A percentile compares a stretch with the other conserved stretches of the same genome.
These are phyloP conservation scores for Delphinella strobiligena DNA, from an alignment of 2,329 filamentous ascomycete genomes.

Conservation along the genomic window DNA sequence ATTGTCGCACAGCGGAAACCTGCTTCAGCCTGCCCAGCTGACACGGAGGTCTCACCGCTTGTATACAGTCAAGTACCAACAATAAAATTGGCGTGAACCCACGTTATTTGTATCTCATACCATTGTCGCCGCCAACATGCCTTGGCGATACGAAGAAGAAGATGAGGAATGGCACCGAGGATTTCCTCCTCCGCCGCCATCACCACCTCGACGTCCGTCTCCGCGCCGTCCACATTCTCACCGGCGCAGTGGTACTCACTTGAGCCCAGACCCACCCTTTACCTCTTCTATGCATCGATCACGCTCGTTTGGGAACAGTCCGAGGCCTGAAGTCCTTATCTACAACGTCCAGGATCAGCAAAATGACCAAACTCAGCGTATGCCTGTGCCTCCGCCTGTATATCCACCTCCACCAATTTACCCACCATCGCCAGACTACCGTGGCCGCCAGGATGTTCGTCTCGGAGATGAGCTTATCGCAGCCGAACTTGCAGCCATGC, in stretches of 20 bases:
- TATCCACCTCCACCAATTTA: background rate
- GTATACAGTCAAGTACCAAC: slow-evolving; percentile 1
- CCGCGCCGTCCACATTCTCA: slow-evolving; percentile 6
- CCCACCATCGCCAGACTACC: background rate
- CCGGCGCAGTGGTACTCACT: slow-evolving; percentile 13
- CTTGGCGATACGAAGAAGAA: slow-evolving; percentile 2
- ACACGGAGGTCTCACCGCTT: too few relatives aligned
- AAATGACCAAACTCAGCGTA: background rate
- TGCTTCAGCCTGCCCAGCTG: background rate
- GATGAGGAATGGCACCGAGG: background rate
- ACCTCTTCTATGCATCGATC: slow-evolving; percentile 25
- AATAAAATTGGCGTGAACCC: too few relatives aligned
- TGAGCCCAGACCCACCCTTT: slow-evolving; percentile 13
- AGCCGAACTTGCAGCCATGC: slow-evolving; percentile 20
- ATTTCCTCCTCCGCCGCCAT: background rate
- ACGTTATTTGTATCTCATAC: too few relatives aligned
- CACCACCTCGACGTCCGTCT: slow-evolving; percentile 1
- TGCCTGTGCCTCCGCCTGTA: background rate
- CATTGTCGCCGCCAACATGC: too few relatives aligned
- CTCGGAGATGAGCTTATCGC: slow-evolving; percentile 4
- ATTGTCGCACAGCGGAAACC: background rate
- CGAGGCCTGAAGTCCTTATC: slow-evolving; percentile 34
- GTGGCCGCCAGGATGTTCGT: background rate
- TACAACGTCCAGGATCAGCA: slow-evolving; percentile 21
- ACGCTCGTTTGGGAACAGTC: slow-evolving; percentile 30